Base-by-base conservation (phyloP, 225 moss, liverwort and hornwort species). In the Pleurozium schreberi region DNA sequence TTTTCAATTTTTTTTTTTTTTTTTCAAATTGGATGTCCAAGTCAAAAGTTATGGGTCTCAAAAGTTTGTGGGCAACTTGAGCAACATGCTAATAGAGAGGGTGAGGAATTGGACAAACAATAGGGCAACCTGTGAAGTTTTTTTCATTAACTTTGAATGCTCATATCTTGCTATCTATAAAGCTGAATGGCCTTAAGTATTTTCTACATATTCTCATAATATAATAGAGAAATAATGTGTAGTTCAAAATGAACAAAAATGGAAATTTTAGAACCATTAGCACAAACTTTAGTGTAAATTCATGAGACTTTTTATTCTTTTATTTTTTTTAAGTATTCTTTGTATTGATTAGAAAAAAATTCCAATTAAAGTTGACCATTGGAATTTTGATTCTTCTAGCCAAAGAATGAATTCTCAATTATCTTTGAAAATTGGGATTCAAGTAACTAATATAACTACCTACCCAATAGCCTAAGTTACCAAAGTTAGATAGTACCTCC, bases 21-120 rank as follows among this genome's bases (percentile, higher is more conserved):
- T 27, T 28, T 47, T 4, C 11, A n/a, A 30, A 45, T 47, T 30
- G 6, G 6, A 0, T 30, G 7, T 0, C 11, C n/a, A n/a, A n/a
- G n/a, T n/a, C n/a, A n/a, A n/a, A n/a, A n/a, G n/a, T n/a, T n/a
- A n/a, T n/a, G n/a, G 18, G 8, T 0, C 2, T 45, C 2, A 2
- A 47, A 30, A 45, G 18, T 17, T 18, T 74, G 5, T 4, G 0
- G 2, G 2, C 2, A 30, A 2, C 4, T 11, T 30, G 0, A 1
- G 3, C 0, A 45, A 0, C 15, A 10, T 28, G 3, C 28, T 28
- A 45, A 18, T 26, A 43, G 17, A 28, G 17, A 71, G 3, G 17
- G 10, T 45, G 47, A 73, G 6, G 10, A 47, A 11, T 18, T 73
- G 1, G 18, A 2, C 18, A 45, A 73, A 30, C 0, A 73, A 0